Base-by-base conservation (phyloP, 2,329 filamentous ascomycete genomes). In the Lachnellula subtilissima region DNA sequence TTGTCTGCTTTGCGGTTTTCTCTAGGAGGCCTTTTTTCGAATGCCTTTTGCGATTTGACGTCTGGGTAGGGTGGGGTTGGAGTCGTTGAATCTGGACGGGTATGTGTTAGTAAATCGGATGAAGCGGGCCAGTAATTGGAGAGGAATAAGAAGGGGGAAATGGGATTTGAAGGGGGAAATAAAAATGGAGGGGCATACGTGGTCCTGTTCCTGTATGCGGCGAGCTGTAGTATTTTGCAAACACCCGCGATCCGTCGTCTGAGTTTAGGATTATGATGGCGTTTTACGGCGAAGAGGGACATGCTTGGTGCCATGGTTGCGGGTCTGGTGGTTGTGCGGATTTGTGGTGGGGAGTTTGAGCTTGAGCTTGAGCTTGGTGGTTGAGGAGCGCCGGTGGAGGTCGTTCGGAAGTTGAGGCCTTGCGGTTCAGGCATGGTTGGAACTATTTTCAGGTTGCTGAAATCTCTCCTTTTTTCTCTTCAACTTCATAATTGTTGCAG, bases 11-110 rank as follows among this genome's bases (percentile, higher is more conserved):
- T 64, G 89, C 87, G 15, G 94, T 97, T 82, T 99, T 97, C 69
- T 96, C 87, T 58, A 97, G 77, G 40, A 99, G 82, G 5, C 92
- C 94, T 78, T 97, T 97, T 97, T 75, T 99, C 94, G 70, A 99
- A 99, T 2, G 89, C 83, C 74, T 95, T 96, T 76, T 99, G 94
- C 66, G 95, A 86, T 78, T 97, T 97, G 54, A 94, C 75, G 56
- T 90, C 91, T 57, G 89, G 80, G 74, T 97, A 97, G 22, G 92
- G 90, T 71, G 88, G 76, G 52, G 81, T 76, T 65, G 82, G 78
- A 63, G 79, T 76, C 55, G 80, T 73, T 56, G 74, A n/a, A 12
- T 55, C 53, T 51, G 14, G 52, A 60, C 6, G 65, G 11, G 9
- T 15, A 48, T 17, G 11, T 12, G 2, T 54, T 12, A 15, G 36